Evolutionary conservation across 495 filamentous ascomycete species (phyloP), one percentile per base, ranked within the genome.

Genomic region (Emericellopsis terricola): DNA sequence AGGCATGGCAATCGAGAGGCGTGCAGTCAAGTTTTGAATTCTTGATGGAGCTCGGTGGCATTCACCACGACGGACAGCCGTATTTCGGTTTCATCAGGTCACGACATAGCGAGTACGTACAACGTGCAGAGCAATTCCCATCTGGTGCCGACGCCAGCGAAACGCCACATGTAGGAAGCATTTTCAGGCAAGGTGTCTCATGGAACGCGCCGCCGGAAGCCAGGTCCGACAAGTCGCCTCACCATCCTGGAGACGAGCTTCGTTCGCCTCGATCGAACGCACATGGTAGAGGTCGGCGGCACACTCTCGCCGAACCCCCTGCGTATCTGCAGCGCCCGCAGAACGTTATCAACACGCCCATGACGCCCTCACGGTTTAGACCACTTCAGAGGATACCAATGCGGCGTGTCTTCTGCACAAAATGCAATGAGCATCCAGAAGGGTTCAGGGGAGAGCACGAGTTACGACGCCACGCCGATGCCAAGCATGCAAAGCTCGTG

Each of bases 391-490:
- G 87, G 29, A 82, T 81, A 13, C 66, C 68, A 15, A 76, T 85
- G 23, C 68, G 71, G 14, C 83, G 89, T 42, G 77, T 89, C 13
- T 71, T 68, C 41, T 96, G 87, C 48, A 54, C 55, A 4, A 62
- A 77, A 33, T 96, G 87, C 54, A 72, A 74, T 37, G 73, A 80
- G 41, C 73, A 85, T 31, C 82, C 81, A 0, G 75, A 86, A 15
- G 89, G 89, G 4, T 97, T 94, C 51, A 77, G 89, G 13, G 89
- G 89, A 23, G 82, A 92, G 15, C 89, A 94, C 51, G 89, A 97
- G 47, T 73, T 96, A 31, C 70, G 81, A 15, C 73, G 87, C 28
- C 89, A 97, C 50, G 74, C 72, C 39, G 79, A 89, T 28, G 75
- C 83, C 5, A 76, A 79, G 21, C 89, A 97, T 45, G 70, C 76